Evolutionary conservation across 2,329 filamentous ascomycete species (phyloP), one percentile per base, ranked within the genome.

Genomic region (Claviceps purpurea): DNA sequence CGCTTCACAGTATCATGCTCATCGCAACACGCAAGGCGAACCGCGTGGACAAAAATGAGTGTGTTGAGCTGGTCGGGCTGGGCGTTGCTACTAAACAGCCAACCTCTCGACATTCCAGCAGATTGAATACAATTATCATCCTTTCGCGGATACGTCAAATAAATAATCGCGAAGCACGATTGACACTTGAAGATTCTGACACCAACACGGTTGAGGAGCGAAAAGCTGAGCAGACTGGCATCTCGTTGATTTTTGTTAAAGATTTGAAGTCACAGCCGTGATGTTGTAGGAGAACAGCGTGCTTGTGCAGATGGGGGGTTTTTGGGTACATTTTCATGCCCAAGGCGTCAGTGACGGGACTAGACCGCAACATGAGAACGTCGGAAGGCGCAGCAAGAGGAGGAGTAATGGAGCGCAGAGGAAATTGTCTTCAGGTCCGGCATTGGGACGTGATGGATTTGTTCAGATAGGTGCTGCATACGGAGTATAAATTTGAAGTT

Each of bases 391-490:
- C 20, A 37, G 14, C 34, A 16, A 46, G 20, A 16, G 22, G 30
- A 26, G 22, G 22, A 18, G 39, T 26, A 46, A 42, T 48, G 51
- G 37, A 50, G 47, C 34, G 18, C 22, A 41, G 46, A 18, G 39
- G 24, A 18, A 13, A n/a, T 43, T 42, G 40, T 54, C 41, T 44
- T 40, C 45, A 41, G 20, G 39, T 43, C 18, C 30, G 30, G 22
- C 45, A n/a, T 44, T 51, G 41, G 26, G 30, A 41, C 22, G 26
- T 40, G 24, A 20, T 51, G 39, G 44, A 54, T 48, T 48, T 55
- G 54, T 49, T 34, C 52, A 50, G 51, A 40, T 44, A 46, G 49
- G 56, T 57, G 57, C 55, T 60, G 59, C 47, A 51, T 43, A 50
- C 55, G 59, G 59, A 42, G 48, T 43, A 50, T 50, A 44, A 50